Conservation (phyloP, 345 rosid species). For the Excoecaria cochinchinensis region DNA sequence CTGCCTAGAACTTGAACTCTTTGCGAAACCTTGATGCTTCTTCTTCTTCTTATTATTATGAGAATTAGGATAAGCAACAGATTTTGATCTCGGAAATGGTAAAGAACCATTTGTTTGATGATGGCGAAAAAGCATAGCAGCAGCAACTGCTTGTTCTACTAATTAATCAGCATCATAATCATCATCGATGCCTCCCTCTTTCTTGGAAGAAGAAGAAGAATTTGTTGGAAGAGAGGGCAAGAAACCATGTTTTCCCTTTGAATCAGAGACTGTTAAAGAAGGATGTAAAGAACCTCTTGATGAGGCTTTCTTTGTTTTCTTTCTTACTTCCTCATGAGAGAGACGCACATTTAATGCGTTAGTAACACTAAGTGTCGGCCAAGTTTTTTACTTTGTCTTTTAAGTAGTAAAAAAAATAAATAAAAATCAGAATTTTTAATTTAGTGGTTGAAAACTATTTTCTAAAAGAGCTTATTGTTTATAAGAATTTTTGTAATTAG, state of each 20-base stretch:
- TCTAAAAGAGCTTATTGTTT: too few relatives aligned
- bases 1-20: constrained; percentile 37
- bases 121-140: constrained; percentile 31
- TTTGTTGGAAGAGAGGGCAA: not conserved
- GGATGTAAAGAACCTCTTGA: not conserved
- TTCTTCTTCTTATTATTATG: not conserved
- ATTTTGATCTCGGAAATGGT: constrained; percentile 26
- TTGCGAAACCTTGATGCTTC: constrained; percentile 18
- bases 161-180: not conserved
- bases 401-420: too few relatives aligned
- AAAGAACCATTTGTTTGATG: constrained; percentile 23
- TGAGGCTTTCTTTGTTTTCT: not conserved
- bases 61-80: constrained; percentile 16
- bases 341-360: constrained; percentile 10
- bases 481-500: too few relatives aligned
- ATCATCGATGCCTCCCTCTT: not conserved
- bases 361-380: too few relatives aligned
- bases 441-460: too few relatives aligned
- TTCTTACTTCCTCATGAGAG: not conserved
- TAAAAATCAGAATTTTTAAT: too few relatives aligned
- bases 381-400: too few relatives aligned
- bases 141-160: constrained; percentile 32
- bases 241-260: not conserved
- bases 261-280: not conserved
- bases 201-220: constrained; percentile 6